Base-by-base conservation (phyloP, 768 basidiomycete species). In the Agaricus bisporus region DNA sequence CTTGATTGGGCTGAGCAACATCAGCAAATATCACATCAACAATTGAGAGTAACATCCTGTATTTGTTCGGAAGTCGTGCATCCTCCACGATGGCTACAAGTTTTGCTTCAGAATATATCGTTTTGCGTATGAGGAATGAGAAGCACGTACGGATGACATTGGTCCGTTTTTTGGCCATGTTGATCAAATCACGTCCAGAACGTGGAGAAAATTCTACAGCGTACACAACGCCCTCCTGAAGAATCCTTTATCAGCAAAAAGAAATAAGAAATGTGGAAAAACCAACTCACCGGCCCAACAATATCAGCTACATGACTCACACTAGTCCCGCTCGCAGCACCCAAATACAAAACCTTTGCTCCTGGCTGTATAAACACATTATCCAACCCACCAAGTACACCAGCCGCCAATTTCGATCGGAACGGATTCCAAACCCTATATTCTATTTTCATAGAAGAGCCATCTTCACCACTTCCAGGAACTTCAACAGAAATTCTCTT, bases 381-480 rank as follows among this genome's bases (percentile, higher is more conserved):
- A 64, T 98, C 97, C 70, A 99, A 74, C 64, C 97, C 97, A 58
- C 94, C 91, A 56, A 98, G 75, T 47, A 98, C 90, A 69, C 97
- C 97, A 36, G 97, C 97, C 28, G 97, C 97, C 60, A 99, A 70
- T 77, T 98, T 99, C 66, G 81, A 85, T 60, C 97, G 81, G 84
- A 99, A 99, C 44, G 97, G 97, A 75, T 99, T 99, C 97, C 97
- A 99, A 28, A 99, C 97, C 51, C 97, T 80, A 72, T 98, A 99
- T 72, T 99, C 97, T 59, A 83, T 78, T 75, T 99, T 99, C 55
- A 86, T 88, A 41, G 87, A 88, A 17, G 76, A 80, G 17, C 18
- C 52, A 41, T 78, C 83, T 8, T 20, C 18, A 18, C 26, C 44
- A 15, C 6, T 44, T 17, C 42, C 41, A 17, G 41, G n/a, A 11